These are phyloP conservation scores for Kuraishia ogatae DNA, from an alignment of 805 yeast species.

Conservation along the genomic window DNA sequence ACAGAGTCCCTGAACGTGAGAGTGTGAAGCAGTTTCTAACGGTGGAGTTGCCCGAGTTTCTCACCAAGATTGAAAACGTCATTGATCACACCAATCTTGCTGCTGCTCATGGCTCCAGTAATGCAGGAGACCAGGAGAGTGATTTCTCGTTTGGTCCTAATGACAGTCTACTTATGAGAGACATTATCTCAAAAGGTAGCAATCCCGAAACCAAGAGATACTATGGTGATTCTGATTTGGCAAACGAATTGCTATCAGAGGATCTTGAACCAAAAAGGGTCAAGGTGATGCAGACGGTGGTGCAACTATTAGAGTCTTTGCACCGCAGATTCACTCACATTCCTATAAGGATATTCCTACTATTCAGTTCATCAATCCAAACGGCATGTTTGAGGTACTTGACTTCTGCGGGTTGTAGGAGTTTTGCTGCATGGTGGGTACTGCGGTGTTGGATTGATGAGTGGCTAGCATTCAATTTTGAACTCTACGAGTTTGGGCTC, in stretches of 20 bases:
- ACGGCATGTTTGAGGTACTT: constrained; percentile 1
- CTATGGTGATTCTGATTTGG: background rate
- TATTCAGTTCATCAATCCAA: background rate
- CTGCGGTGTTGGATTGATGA: constrained; percentile 4
- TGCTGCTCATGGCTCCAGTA: background rate
- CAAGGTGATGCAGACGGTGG: background rate
- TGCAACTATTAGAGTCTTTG: background rate
- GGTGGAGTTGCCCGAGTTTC: constrained; percentile 1
- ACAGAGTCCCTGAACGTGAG: background rate
- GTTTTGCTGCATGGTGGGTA: constrained; percentile 4
- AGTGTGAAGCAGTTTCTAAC: background rate
- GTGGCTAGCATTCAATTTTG: constrained; percentile 1
- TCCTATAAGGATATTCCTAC: background rate
- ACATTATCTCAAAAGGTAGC: background rate
- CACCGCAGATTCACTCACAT: background rate
- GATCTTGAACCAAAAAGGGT: background rate
- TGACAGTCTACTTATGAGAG: background rate
- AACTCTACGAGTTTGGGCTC: background rate
- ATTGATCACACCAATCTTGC: background rate
- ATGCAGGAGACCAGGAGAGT: background rate
- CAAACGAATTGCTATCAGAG: background rate
- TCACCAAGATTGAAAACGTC: background rate
- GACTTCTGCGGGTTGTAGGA: background rate
- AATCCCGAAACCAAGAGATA: background rate
- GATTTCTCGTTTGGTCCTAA: background rate